Evolutionary conservation across 306 rosid genomes (phyloP).

Genomic region (Ormosia emarginata): DNA sequence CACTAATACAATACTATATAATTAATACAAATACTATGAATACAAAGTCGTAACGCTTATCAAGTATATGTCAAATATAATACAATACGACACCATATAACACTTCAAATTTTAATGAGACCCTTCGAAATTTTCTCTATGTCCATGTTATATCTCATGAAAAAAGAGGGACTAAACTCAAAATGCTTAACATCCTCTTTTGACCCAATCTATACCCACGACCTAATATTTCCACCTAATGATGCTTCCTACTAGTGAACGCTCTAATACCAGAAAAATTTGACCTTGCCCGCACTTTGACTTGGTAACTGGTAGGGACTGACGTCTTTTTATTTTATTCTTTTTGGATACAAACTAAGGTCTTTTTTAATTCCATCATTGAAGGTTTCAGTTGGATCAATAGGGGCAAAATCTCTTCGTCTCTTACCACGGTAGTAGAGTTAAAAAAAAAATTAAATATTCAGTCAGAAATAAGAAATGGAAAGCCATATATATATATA

Average conservation of each 20-base stretch:
- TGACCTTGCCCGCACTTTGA: background rate
- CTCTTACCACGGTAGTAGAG: background rate
- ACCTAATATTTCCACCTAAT: background rate
- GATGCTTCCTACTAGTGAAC: background rate
- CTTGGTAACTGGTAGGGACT: background rate
- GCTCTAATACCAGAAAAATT: background rate
- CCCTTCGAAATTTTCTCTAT: too few species aligned
- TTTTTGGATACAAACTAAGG: too few species aligned
- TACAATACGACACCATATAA: too few species aligned
- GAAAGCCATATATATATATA: background rate
- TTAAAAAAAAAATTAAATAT: background rate
- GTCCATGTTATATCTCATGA: too few species aligned
- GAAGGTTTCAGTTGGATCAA: background rate
- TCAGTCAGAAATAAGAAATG: background rate
- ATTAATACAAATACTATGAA: too few species aligned
- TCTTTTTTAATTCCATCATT: background rate
- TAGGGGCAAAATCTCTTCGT: background rate
- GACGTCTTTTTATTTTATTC: too few species aligned
- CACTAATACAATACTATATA: too few species aligned
- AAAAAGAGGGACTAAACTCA: background rate
- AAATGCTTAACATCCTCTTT: background rate
- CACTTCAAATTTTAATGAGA: too few species aligned
- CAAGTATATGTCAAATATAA: too few species aligned
- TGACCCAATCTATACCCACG: background rate
- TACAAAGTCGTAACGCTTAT: too few species aligned